phyloP scores from a whole-genome alignment of 2,329 filamentous ascomycete species.

The Alternaria sp. region DNA sequence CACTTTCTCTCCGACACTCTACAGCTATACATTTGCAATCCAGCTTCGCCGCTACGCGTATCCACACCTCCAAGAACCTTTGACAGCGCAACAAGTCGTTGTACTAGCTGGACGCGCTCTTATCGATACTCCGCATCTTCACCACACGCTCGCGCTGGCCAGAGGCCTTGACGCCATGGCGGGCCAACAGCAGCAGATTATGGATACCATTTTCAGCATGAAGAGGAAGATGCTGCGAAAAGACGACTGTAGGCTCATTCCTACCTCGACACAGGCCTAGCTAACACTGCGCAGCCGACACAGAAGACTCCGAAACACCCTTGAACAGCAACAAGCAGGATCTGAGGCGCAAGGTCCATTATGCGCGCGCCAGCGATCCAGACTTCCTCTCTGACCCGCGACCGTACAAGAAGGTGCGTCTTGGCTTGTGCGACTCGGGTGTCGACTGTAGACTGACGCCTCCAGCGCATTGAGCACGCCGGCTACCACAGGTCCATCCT shows the following conservation, averaged over 20 bases:
- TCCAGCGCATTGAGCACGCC: conserved; percentile 73
- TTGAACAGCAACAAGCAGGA: conserved; percentile 80
- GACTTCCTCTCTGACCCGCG: conserved; percentile 65
- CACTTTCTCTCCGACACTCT: neutral
- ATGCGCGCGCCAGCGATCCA: conserved; percentile 73
- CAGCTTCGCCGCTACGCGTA: conserved; percentile 2
- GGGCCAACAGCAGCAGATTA: conserved; percentile 49
- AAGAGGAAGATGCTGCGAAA: conserved; percentile 45
- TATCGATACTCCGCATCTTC: neutral
- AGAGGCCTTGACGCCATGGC: conserved; percentile 41
- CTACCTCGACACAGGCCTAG: neutral
- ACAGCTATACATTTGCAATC: neutral
- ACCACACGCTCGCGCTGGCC: conserved; percentile 22
- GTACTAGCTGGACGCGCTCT: neutral
- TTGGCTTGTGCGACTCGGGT: conserved; percentile 4
- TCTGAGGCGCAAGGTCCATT: conserved; percentile 75
- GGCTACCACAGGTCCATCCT: conserved; percentile 77
- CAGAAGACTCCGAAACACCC: conserved; percentile 73
- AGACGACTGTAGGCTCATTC: conserved; percentile 40
- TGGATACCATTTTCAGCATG: conserved; percentile 50
- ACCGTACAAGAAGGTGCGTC: conserved; percentile 72
- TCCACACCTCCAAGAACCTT: neutral
- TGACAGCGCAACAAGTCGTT: neutral
- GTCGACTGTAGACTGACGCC: conserved; percentile 17
- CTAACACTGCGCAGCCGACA: conserved; percentile 66